Base-by-base conservation (phyloP, 2,329 filamentous ascomycete genomes). In the Aureobasidium zeae region DNA sequence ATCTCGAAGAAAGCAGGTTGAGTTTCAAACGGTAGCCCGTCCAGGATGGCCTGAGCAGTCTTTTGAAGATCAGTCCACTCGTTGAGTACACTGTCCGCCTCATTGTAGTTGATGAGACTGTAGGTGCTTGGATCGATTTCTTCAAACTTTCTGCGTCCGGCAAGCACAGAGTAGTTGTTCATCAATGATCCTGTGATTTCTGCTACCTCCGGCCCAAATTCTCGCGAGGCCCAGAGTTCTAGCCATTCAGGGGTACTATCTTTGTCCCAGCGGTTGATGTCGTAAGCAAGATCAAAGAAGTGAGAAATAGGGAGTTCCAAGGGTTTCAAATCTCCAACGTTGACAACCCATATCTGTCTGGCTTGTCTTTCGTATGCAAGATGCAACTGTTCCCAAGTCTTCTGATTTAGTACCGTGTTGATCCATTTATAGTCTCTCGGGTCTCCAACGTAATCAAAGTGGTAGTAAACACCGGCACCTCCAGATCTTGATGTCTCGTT, bases 201-300 rank as follows among this genome's bases (percentile, higher is more conserved):
- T 0, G 72, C 69, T 20, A 71, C 57, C 11, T 68, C 60, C 0
- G 61, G 37, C 1, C 69, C 73, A 49, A 81, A 82, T 51, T 77
- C 76, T 4, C 76, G 70, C 5, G 66, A 58, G 2, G 74, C 73
- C 70, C 75, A 80, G 3, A 66, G 62, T 13, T 66, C 56, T 11
- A 79, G 66, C 74, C 78, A 83, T 2, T 66, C 63, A 1, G 65
- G 63, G 0, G 74, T 71, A 42, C 71, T 75, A 34, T 74, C 68
- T 39, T 72, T 67, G n/a, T 69, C 66, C 69, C 74, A 81, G 1
- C 63, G 56, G 15, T 71, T 61, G 16, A 74, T 71, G 53, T 83
- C 74, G 55, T 83, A 84, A 1, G 77, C 80, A 48, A 83, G 67
- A 50, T 82, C 78, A 49, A 83, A 64, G 63, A 78, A 82, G 58